These are phyloP conservation scores for Chaetomium globosum DNA, from an alignment of 2,329 filamentous ascomycete genomes.

Conservation along the genomic window DNA sequence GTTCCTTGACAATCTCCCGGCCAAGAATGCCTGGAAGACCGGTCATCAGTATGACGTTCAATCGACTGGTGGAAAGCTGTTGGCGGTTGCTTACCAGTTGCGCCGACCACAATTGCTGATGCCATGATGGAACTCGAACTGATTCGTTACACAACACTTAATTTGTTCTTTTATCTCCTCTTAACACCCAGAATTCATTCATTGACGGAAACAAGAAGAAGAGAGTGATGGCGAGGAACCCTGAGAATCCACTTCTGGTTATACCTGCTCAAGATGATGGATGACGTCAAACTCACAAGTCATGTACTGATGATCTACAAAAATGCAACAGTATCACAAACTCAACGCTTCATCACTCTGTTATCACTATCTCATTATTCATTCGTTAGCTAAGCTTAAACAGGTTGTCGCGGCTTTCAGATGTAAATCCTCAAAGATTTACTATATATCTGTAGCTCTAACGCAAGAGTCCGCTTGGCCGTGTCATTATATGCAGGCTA, in stretches of 20 bases:
- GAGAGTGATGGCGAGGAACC: too few relatives aligned
- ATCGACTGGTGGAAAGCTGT: neutral
- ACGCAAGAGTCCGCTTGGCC: too few relatives aligned
- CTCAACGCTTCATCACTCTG: neutral
- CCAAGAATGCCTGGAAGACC: conserved; percentile 35
- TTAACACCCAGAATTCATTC: neutral
- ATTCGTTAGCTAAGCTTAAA: neutral
- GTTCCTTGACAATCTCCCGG: conserved; percentile 36
- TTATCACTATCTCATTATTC: neutral
- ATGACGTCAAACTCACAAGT: conserved; percentile 7
- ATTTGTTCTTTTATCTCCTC: neutral
- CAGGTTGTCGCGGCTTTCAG: neutral
- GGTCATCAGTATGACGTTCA: neutral
- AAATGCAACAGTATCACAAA: conserved; percentile 5
- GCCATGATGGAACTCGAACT: conserved; percentile 21
- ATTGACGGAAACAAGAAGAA: neutral
- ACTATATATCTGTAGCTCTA: too few relatives aligned
- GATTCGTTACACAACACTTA: neutral
- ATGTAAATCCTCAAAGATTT: too few relatives aligned
- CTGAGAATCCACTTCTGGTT: neutral
- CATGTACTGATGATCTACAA: neutral
- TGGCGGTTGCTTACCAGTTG: conserved; percentile 26
- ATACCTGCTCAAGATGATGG: neutral
- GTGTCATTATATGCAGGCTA: too few relatives aligned
- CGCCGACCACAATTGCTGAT: conserved; percentile 31